Evolutionary conservation across 441 rosid species (phyloP).

Genomic region (Gossypium schwendimanii): DNA sequence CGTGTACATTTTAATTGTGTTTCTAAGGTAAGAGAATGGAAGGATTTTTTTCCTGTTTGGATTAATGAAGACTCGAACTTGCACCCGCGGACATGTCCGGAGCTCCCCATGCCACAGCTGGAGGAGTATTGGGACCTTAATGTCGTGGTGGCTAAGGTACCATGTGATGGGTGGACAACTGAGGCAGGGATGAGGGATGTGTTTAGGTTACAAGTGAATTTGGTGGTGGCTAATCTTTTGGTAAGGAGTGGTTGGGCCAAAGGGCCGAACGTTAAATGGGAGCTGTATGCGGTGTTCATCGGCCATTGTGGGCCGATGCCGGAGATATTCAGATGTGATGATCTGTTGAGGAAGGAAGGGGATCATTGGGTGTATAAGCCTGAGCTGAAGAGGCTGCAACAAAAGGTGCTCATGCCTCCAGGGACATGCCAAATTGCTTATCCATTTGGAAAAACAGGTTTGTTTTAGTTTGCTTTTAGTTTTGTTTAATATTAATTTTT

Average conservation of each 20-base stretch:
- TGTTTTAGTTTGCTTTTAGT: neutral
- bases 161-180: conserved; percentile 39
- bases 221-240: conserved; percentile 64
- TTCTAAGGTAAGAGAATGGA: conserved; percentile 35
- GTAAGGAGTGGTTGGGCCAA: conserved; percentile 30
- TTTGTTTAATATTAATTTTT: too few species aligned
- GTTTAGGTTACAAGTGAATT: conserved; percentile 59
- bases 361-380: conserved; percentile 62
- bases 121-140: conserved; percentile 42
- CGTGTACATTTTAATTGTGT: conserved; percentile 36
- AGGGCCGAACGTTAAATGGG: conserved; percentile 19
- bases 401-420: conserved; percentile 55
- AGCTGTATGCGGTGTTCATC: conserved; percentile 42
- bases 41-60: conserved; percentile 70
- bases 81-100: conserved; percentile 43
- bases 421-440: conserved; percentile 75
- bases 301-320: conserved; percentile 80
- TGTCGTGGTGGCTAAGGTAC: conserved; percentile 54
- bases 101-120: conserved; percentile 52
- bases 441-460: conserved; percentile 37
- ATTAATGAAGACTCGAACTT: conserved; percentile 45
- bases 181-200: conserved; percentile 51
- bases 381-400: conserved; percentile 37
- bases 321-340: conserved; percentile 70
- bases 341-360: conserved; percentile 41